Evolutionary conservation across 306 rosid genomes (phyloP).

Genomic region (Corylus avellana): DNA sequence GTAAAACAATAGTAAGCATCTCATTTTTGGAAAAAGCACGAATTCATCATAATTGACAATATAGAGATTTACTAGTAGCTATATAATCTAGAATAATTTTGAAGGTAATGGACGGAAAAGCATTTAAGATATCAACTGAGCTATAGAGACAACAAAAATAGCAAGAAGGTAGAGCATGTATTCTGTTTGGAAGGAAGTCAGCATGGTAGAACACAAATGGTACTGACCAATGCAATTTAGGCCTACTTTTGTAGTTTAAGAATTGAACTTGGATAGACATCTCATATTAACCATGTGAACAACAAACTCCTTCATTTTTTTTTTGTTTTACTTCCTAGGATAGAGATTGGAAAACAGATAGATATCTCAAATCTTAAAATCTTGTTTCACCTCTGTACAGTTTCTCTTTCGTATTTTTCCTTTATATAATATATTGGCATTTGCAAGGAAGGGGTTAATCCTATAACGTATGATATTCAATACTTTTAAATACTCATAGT

Average conservation of each 20-base stretch:
- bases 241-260: background rate
- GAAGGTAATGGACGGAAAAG: background rate
- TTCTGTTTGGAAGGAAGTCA: background rate
- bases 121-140: background rate
- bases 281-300: background rate
- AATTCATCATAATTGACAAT: background rate
- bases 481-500: background rate
- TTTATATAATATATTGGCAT: background rate
- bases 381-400: background rate
- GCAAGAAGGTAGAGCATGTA: background rate
- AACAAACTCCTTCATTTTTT: constrained; percentile 5
- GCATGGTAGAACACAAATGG: background rate
- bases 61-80: background rate
- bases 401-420: background rate
- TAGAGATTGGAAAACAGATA: constrained; percentile 18
- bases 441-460: background rate
- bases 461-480: background rate
- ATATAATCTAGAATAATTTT: background rate
- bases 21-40: background rate
- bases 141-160: background rate
- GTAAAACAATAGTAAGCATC: background rate
- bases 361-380: constrained; percentile 3
- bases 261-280: background rate
- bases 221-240: background rate
- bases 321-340: constrained; percentile 15